Evolutionary conservation across 2,329 filamentous ascomycete species (phyloP).

Genomic region (Verticillium nubilum): DNA sequence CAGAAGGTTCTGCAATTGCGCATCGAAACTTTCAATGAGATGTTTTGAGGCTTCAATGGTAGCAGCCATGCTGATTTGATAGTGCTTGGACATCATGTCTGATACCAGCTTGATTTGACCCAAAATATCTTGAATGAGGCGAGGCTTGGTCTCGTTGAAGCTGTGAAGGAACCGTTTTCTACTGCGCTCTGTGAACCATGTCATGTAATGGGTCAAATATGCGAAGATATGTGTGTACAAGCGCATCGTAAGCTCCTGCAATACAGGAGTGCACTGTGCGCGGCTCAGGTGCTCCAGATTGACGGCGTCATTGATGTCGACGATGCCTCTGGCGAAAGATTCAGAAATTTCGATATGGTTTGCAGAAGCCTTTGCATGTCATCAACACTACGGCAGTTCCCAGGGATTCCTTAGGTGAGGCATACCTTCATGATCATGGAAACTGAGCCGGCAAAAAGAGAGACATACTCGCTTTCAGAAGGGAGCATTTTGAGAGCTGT

Average conservation of each 20-base stretch:
- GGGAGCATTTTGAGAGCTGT: constrained; percentile 12
- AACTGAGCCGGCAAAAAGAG: constrained; percentile 9
- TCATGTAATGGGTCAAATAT: constrained; percentile 13
- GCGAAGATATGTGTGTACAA: constrained; percentile 11
- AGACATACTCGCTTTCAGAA: constrained; percentile 8
- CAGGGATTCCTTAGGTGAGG: neutral
- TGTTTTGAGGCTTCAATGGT: constrained; percentile 6
- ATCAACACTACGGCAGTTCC: neutral
- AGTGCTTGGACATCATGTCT: constrained; percentile 1
- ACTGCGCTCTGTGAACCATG: constrained; percentile 10
- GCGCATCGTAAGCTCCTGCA: constrained; percentile 10
- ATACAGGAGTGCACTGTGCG: constrained; percentile 2
- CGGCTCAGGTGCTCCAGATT: constrained; percentile 5
- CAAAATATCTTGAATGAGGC: constrained; percentile 7
- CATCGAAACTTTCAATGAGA: constrained; percentile 6
- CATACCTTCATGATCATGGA: constrained; percentile 12
- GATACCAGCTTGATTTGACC: constrained; percentile 6
- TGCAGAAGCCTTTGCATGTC: constrained; percentile 8
- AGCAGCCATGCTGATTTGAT: constrained; percentile 9
- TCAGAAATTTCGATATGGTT: constrained; percentile 12
- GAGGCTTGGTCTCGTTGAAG: constrained; percentile 11
- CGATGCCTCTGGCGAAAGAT: constrained; percentile 10
- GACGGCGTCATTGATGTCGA: constrained; percentile 13
- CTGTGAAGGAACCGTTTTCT: constrained; percentile 8
- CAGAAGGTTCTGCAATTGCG: too few relatives aligned